phyloP scores from a whole-genome alignment of 2,329 filamentous ascomycete species.

The Aspergillus ochraceus region DNA sequence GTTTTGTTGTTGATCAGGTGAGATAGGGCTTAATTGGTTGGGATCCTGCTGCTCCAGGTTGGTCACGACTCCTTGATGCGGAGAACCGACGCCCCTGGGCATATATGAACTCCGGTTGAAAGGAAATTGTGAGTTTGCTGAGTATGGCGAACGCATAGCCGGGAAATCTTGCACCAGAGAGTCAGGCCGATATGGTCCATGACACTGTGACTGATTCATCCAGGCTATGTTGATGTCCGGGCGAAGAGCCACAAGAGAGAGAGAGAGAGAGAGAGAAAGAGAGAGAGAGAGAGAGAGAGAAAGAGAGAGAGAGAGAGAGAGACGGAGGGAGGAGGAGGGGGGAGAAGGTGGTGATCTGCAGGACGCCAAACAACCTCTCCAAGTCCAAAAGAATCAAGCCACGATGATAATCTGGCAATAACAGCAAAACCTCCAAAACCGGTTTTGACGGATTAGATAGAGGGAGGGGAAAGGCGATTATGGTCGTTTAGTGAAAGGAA shows the following conservation, averaged over 20 bases:
- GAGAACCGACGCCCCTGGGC: constrained; percentile 15
- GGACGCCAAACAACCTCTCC: neutral
- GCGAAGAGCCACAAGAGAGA: constrained; percentile 5
- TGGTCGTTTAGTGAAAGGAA: neutral
- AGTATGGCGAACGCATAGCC: constrained; percentile 30
- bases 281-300: neutral
- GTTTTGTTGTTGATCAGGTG: constrained; percentile 16
- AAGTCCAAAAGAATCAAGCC: neutral
- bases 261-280: neutral
- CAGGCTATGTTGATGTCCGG: constrained; percentile 21
- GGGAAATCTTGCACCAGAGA: constrained; percentile 24
- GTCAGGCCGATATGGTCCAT: constrained; percentile 31
- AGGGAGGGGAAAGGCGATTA: neutral
- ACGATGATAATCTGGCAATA: neutral
- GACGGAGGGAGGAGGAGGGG: neutral
- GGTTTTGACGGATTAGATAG: neutral
- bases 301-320: too few species aligned
- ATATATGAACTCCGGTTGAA: constrained; percentile 20
- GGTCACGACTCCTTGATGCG: constrained; percentile 16
- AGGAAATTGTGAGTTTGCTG: constrained; percentile 18
- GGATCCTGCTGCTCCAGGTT: constrained; percentile 12
- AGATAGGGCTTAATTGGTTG: constrained; percentile 19
- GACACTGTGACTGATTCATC: constrained; percentile 34
- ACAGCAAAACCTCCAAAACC: neutral
- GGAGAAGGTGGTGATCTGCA: neutral